Percentiles rank a stretch among this genome's conserved stretches.
phyloP scores from a whole-genome alignment of 129 eudicot species.

The Oenanthe sinensis region DNA sequence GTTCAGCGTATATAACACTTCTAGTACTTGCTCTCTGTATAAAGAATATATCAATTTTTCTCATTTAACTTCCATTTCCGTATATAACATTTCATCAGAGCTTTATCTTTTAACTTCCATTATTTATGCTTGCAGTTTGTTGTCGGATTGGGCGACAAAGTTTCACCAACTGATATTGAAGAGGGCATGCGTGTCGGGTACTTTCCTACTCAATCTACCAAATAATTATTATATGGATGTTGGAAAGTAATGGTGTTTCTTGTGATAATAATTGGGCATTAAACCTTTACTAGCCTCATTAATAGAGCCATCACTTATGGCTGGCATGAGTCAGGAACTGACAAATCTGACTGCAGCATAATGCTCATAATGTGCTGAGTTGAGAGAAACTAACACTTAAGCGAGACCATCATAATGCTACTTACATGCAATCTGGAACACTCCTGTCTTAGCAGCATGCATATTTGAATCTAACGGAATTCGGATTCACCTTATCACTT shows the following conservation, averaged over 20 bases:
- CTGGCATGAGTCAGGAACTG: neutral
- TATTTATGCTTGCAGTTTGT: constrained; percentile 61
- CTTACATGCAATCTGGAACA: neutral
- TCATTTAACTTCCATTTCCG: neutral
- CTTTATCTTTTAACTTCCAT: constrained; percentile 16
- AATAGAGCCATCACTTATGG: neutral
- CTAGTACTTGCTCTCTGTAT: neutral
- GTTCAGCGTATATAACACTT: neutral
- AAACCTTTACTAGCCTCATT: neutral
- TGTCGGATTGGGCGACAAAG: constrained; percentile 96
- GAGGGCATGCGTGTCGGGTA: constrained; percentile 99
- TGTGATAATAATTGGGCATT: neutral
- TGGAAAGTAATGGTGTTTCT: neutral
- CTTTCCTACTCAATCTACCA: constrained; percentile 10
- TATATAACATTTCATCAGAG: too few species aligned
- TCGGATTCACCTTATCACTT: neutral
- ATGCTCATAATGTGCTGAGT: neutral
- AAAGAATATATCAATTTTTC: neutral
- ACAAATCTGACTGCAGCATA: neutral
- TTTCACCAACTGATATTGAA: constrained; percentile 97
- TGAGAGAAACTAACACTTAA: neutral
- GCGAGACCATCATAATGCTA: neutral
- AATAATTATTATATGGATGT: neutral
- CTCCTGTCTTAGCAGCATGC: neutral
- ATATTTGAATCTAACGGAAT: neutral